Conservation (phyloP, 2,329 filamentous ascomycete species). For the Hypocrella siamensis region DNA sequence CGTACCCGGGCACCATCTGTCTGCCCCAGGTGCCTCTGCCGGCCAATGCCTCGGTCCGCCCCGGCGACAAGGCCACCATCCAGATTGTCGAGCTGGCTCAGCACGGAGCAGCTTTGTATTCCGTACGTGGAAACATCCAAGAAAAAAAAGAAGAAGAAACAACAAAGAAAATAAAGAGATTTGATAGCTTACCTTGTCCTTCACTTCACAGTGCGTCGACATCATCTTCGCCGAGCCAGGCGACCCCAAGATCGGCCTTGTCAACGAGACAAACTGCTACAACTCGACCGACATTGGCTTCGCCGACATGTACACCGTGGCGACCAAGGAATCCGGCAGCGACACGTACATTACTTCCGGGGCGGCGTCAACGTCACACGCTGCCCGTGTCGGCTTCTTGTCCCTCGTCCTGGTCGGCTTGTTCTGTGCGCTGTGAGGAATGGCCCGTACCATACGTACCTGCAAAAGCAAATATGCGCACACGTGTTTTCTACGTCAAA, state of each 20-base stretch:
- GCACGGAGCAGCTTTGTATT: constrained; percentile 72
- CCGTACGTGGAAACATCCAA: constrained; percentile 34
- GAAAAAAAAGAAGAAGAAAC: neutral
- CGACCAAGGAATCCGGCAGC: constrained; percentile 26
- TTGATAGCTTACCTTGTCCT: neutral
- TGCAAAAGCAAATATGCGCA: no score
- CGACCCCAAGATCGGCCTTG: constrained; percentile 48
- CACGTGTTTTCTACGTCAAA: no score
- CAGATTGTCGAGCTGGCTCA: constrained; percentile 72
- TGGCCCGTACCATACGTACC: no score
- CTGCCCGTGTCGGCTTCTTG: constrained; percentile 22
- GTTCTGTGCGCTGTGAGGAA: constrained; percentile 17
- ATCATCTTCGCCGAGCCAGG: constrained; percentile 76
- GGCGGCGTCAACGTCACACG: constrained; percentile 9
- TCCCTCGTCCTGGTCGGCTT: constrained; percentile 22
- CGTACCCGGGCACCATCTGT: constrained; percentile 82
- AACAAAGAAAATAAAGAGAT: neutral
- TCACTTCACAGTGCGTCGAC: constrained; percentile 68
- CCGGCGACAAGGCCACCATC: constrained; percentile 82
- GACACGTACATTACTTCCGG: constrained; percentile 15
- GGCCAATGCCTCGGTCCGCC: constrained; percentile 48
- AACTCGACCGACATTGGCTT: constrained; percentile 70
- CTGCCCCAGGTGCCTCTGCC: constrained; percentile 81
- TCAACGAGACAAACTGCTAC: constrained; percentile 75
- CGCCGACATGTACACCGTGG: constrained; percentile 59